Base-by-base conservation (phyloP, 73 alveolate genomes). In the Effrenium voratum region DNA sequence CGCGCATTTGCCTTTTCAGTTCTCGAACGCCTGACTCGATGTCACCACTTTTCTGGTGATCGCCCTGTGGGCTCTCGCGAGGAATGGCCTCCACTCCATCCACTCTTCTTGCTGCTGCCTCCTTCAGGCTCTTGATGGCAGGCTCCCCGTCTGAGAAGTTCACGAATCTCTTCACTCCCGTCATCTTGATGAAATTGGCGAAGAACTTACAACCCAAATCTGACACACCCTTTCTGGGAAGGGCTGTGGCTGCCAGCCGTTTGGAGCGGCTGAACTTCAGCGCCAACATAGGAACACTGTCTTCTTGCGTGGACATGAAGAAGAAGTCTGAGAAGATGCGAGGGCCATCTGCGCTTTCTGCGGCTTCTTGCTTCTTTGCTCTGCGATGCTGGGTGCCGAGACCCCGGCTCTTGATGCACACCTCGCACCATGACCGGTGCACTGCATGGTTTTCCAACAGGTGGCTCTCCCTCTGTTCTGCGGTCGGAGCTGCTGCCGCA, bases 1-100 rank as follows among this genome's bases (percentile, higher is more conserved):
- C 84, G 45, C 95, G 45, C 95, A 87, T 87, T 41, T 87, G 95
- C 43, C 70, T 15, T 55, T 87, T 87, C n/a, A 87, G 52, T 49
- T 87, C 85, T 41, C 95, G 44, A 28, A 87, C 84, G n/a, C 34
- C 95, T 26, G 75, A 73, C 55, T 87, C 95, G 4, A 87, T 87
- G 36, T 32, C 19, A 0, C 95, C 95, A 32, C 63, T 87, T 47
- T 38, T 30, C n/a, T 60, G 85, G 43, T 87, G 95, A 24, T 90
- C 97, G 1, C 97, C 97, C 6, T 46, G 77, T 0, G 97, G 88
- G 13, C 57, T 34, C 52, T 70, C 40, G 30, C 77, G 43, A 2
- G 73, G 6, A 13, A 68, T 28, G 2, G 77, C 88, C 36, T 90
- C 97, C 0, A 70, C 76, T 6, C n/a, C 88, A 5, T n/a, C 30